Percentiles rank a stretch among this genome's conserved stretches.
These are phyloP conservation scores for Stachybotrys chartarum DNA, from an alignment of 2,329 filamentous ascomycete genomes.

Conservation along the genomic window DNA sequence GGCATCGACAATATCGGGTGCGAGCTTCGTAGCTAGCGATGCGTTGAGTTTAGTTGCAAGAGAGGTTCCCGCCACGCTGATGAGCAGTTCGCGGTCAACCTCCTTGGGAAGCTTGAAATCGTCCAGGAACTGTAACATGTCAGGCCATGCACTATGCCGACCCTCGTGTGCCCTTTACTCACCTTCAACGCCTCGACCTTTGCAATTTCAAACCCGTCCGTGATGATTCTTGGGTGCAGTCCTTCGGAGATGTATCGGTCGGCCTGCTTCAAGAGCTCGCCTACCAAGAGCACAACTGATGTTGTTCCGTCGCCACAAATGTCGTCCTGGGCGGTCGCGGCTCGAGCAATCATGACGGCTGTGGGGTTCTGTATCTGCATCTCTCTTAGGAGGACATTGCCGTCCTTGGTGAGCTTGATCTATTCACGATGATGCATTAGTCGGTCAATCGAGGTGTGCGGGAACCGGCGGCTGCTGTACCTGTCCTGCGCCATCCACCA, in stretches of 20 bases:
- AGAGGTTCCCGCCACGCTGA: conserved; percentile 89
- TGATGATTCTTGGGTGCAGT: conserved; percentile 93
- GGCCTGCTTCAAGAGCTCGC: conserved; percentile 95
- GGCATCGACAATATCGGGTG: conserved; percentile 90
- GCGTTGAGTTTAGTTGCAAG: conserved; percentile 92
- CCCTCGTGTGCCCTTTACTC: conserved; percentile 4
- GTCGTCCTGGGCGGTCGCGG: conserved; percentile 95
- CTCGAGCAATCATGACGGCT: conserved; percentile 74
- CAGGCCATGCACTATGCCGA: neutral
- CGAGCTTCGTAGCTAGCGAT: conserved; percentile 82
- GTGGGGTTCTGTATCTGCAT: conserved; percentile 99
- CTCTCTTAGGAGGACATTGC: conserved; percentile 73
- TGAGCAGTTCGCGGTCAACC: conserved; percentile 86
- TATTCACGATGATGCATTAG: conserved; percentile 32
- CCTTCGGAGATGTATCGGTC: conserved; percentile 94
- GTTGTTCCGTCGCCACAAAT: conserved; percentile 98
- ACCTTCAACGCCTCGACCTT: conserved; percentile 90
- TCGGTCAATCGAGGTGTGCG: conserved; percentile 16
- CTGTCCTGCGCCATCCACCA: conserved; percentile 63
- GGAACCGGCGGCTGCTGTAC: conserved; percentile 32
- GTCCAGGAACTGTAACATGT: conserved; percentile 70
- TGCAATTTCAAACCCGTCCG: conserved; percentile 94
- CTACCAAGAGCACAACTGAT: conserved; percentile 88
- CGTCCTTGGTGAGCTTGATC: conserved; percentile 99
- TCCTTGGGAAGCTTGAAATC: conserved; percentile 82